These are phyloP conservation scores for Neonectria magnoliae DNA, from an alignment of 2,329 filamentous ascomycete genomes.

Conservation along the genomic window DNA sequence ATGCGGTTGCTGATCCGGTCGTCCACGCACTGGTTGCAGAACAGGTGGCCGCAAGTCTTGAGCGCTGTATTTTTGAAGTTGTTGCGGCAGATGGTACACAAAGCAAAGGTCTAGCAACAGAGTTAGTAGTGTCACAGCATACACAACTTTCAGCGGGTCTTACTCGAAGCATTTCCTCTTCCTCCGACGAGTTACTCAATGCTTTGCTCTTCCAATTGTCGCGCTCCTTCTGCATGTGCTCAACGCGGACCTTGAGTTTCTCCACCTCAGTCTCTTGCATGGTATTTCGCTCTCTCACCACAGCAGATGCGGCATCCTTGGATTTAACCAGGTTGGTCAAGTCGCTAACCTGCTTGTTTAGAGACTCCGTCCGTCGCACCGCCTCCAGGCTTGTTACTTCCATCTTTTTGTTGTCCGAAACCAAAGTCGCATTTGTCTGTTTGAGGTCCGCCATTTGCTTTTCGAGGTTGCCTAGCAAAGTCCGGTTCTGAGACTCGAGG, in stretches of 20 bases:
- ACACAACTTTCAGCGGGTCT: slow-evolving; percentile 50
- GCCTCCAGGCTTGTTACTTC: slow-evolving; percentile 79
- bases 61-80: slow-evolving; percentile 95
- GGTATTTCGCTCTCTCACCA: slow-evolving; percentile 65
- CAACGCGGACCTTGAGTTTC: slow-evolving; percentile 79
- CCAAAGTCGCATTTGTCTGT: slow-evolving; percentile 77
- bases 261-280: slow-evolving; percentile 80
- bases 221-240: slow-evolving; percentile 82
- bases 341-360: slow-evolving; percentile 80
- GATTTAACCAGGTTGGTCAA: slow-evolving; percentile 77
- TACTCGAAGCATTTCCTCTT: slow-evolving; percentile 88
- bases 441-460: slow-evolving; percentile 88
- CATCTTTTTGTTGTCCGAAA: slow-evolving; percentile 77
- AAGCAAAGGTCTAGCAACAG: slow-evolving; percentile 51
- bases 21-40: slow-evolving; percentile 91
- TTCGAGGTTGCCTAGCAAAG: slow-evolving; percentile 83
- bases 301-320: slow-evolving; percentile 72
- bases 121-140: slow-evolving; percentile 33
- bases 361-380: slow-evolving; percentile 73
- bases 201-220: slow-evolving; percentile 88
- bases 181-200: slow-evolving; percentile 80
- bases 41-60: slow-evolving; percentile 94
- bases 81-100: slow-evolving; percentile 91
- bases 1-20: slow-evolving; percentile 89
- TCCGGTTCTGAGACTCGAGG: slow-evolving; percentile 79